These are phyloP conservation scores for Neospora caninum DNA, from an alignment of 169 alveolate genomes.

Conservation along the genomic window DNA sequence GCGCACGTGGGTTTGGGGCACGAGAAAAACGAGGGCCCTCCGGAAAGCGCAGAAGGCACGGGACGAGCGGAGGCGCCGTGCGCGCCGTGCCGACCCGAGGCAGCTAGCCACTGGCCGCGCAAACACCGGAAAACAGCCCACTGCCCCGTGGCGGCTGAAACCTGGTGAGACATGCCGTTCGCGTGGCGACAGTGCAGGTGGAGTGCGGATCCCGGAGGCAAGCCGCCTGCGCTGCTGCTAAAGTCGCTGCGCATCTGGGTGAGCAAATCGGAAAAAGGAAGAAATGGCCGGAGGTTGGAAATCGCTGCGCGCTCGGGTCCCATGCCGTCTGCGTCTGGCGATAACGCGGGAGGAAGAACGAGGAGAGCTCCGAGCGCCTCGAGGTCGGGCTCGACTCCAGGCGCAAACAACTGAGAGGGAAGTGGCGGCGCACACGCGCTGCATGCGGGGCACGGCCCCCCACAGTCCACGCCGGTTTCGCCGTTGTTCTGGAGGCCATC, in stretches of 20 bases:
- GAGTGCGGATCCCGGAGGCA: neutral
- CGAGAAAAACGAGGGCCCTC: neutral
- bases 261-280: neutral
- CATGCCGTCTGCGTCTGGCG: neutral
- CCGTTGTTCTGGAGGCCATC: conserved; percentile 75
- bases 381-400: neutral
- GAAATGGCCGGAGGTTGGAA: neutral
- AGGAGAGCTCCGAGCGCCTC: neutral
- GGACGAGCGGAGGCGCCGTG: neutral
- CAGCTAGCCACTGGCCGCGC: conserved; percentile 30
- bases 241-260: neutral
- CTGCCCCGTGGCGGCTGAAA: neutral
- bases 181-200: neutral
- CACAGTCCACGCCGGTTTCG: conserved; percentile 73
- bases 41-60: neutral
- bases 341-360: neutral
- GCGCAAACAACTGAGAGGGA: neutral
- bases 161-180: neutral
- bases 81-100: neutral
- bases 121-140: neutral
- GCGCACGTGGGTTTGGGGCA: neutral
- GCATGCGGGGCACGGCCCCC: conserved; percentile 68
- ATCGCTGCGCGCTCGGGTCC: neutral
- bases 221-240: neutral
- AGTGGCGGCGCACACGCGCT: conserved; percentile 23